phyloP scores from a whole-genome alignment of 371 early-diverging fungal genomes.

The Fennellomyces sp. region DNA sequence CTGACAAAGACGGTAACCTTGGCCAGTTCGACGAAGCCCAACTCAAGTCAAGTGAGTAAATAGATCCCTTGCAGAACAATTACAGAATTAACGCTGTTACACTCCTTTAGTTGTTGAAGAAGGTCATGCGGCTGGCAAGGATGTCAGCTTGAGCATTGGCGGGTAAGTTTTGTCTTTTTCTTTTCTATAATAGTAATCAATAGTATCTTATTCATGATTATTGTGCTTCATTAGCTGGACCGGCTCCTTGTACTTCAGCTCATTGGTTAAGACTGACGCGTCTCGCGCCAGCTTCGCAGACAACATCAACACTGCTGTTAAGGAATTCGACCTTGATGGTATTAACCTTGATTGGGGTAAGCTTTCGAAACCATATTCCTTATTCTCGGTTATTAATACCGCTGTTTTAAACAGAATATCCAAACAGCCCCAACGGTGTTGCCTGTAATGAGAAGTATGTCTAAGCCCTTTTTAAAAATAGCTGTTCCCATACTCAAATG shows the following conservation, averaged over 20 bases:
- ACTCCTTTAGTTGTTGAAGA: constrained; percentile 29
- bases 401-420: constrained; percentile 37
- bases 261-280: constrained; percentile 14
- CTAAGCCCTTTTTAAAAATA: neutral
- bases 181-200: neutral
- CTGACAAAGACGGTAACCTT: constrained; percentile 30
- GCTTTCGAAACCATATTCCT: neutral
- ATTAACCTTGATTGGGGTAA: constrained; percentile 63
- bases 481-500: neutral
- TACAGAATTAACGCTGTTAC: neutral
- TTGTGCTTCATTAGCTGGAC: constrained; percentile 32
- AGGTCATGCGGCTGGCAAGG: constrained; percentile 38
- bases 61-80: neutral
- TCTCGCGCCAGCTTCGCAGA: constrained; percentile 25
- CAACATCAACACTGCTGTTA: constrained; percentile 30
- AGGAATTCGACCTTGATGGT: constrained; percentile 58
- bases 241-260: constrained; percentile 41
- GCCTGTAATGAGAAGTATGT: constrained; percentile 38
- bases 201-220: neutral
- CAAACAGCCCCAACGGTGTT: constrained; percentile 39
- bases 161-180: constrained; percentile 24
- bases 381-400: too few species aligned
- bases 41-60: constrained; percentile 21
- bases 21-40: constrained; percentile 19
- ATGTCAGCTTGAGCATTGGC: constrained; percentile 43